phyloP scores from a whole-genome alignment of 208 protist species.

The Leishmania turanica region DNA sequence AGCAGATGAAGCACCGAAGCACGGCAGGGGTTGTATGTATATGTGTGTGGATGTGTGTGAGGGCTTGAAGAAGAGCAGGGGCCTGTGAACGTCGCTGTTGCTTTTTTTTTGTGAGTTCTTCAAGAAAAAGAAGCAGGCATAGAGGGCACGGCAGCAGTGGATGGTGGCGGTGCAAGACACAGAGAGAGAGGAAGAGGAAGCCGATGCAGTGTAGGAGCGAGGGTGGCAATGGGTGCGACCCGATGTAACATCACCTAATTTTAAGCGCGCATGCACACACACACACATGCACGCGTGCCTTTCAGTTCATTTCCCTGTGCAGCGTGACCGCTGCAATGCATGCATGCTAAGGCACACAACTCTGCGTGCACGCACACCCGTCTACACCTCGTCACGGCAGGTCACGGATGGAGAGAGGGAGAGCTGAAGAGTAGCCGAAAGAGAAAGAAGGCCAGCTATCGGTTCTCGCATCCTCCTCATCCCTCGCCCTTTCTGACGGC shows the following conservation, averaged over 20 bases:
- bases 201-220: background rate
- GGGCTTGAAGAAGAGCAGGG: background rate
- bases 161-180: background rate
- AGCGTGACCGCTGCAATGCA: background rate
- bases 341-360: background rate
- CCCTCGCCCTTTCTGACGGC: background rate
- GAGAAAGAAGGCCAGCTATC: background rate
- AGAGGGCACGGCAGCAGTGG: background rate
- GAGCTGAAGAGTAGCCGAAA: background rate
- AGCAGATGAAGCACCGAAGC: too few relatives aligned
- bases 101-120: background rate
- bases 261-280: background rate
- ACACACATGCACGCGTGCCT: background rate
- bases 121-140: constrained; percentile 2
- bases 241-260: background rate
- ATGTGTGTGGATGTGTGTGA: background rate
- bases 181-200: background rate
- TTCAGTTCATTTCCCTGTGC: background rate
- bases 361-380: background rate
- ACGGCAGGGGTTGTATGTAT: background rate
- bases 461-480: background rate
- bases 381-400: background rate
- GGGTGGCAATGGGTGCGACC: background rate
- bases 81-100: background rate
- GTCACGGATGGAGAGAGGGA: background rate